These are phyloP conservation scores for Venturia nashicola DNA, from an alignment of 2,329 filamentous ascomycete species.

Conservation along the genomic window DNA sequence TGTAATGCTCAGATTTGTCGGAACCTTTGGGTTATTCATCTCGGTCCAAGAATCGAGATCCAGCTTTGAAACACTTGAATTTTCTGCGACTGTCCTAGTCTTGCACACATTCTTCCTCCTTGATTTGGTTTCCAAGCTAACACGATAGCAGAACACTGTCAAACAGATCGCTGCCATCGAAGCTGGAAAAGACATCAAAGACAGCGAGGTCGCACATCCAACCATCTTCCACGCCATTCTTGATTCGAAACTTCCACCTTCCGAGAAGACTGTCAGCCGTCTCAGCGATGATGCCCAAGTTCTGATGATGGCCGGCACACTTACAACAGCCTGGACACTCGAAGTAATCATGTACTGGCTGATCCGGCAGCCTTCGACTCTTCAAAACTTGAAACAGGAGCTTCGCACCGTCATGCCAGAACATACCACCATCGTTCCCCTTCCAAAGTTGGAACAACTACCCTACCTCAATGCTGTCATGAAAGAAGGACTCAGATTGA, in stretches of 20 bases:
- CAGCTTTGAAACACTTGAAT: no score
- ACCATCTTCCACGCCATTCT: constrained; percentile 4
- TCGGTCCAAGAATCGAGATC: no score
- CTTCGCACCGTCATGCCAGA: constrained; percentile 2
- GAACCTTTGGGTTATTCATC: no score
- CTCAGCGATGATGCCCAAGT: background rate
- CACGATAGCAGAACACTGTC: background rate
- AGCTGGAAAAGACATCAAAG: background rate
- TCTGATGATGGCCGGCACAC: constrained; percentile 1
- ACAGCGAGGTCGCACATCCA: background rate
- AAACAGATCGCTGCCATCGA: background rate
- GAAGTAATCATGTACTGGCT: constrained; percentile 1
- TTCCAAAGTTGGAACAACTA: constrained; percentile 7
- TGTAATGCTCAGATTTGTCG: no score
- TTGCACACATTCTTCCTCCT: no score
- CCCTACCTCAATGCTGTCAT: constrained; percentile 6
- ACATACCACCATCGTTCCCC: background rate
- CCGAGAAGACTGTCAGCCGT: background rate
- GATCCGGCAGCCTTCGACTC: background rate
- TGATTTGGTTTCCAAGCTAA: no score
- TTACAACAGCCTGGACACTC: constrained; percentile 3
- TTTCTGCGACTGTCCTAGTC: no score
- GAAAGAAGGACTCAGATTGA: constrained; percentile 11
- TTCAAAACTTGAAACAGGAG: background rate
- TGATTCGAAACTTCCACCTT: background rate